phyloP scores from a whole-genome alignment of 768 basidiomycete genomes.

The Lactarius vividus region DNA sequence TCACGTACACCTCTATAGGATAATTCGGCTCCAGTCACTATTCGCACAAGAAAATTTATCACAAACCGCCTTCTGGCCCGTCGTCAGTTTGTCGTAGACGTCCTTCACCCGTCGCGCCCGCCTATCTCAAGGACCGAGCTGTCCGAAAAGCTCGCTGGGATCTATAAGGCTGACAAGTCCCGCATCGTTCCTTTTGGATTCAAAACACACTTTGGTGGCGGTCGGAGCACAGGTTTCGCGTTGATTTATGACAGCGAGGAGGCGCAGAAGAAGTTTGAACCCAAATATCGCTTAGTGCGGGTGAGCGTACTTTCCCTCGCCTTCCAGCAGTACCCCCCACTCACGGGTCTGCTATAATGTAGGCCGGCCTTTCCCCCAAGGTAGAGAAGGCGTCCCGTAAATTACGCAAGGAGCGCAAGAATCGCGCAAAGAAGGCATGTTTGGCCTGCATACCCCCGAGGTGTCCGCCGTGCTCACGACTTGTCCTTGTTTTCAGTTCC shows the following conservation, averaged over 20 bases:
- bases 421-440: constrained; percentile 96
- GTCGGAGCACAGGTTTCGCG: constrained; percentile 94
- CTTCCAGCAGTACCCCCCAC: neutral
- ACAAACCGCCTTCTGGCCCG: constrained; percentile 97
- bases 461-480: neutral
- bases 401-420: constrained; percentile 99
- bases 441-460: neutral
- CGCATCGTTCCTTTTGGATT: constrained; percentile 95
- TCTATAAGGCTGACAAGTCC: constrained; percentile 92
- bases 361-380: constrained; percentile 73
- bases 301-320: constrained; percentile 49
- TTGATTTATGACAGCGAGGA: constrained; percentile 97
- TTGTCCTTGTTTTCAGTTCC: constrained; percentile 55
- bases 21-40: constrained; percentile 83
- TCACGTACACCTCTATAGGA: constrained; percentile 45
- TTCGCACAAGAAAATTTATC: constrained; percentile 99
- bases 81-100: constrained; percentile 93
- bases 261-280: constrained; percentile 96
- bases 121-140: constrained; percentile 93
- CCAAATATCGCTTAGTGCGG: constrained; percentile 89
- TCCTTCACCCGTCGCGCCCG: constrained; percentile 92
- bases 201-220: constrained; percentile 96
- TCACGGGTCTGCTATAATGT: constrained; percentile 3
- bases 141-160: constrained; percentile 82
- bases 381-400: constrained; percentile 92